Evolutionary conservation across 495 filamentous ascomycete species (phyloP), one percentile per base, ranked within the genome.

Genomic region (Daldinia concentrica): DNA sequence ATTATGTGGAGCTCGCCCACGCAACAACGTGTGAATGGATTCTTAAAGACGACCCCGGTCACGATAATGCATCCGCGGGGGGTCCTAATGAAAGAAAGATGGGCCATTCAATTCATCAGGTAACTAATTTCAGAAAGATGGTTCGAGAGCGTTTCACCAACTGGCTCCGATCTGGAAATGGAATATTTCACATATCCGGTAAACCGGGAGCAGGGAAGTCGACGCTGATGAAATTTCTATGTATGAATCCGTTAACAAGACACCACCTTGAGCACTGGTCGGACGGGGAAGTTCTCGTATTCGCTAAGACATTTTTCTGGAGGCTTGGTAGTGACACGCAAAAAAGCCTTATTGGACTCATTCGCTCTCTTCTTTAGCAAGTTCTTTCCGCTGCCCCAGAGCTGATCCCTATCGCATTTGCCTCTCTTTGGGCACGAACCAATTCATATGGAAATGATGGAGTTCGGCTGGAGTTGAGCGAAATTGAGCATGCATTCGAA

Each of bases 251-350:
- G 8, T 22, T 19, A 48, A 48, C 43, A 22, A 48, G 8, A 48
- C 19, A 8, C 19, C 17, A 48, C 19, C 43, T 48, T 19, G 19
- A 48, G 43, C 3, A 22, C 8, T 48, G 17, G 19, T 22, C 43
- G 4, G 9, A 48, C 43, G 17, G 17, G 17, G 24, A 48, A 22
- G 17, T 22, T 48, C 43, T 48, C 17, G 43, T 48, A 48, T 48
- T 48, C 19, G 43, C 43, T 8, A 14, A 64, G 30, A 82, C 83
- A 58, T 88, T 84, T 69, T 86, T 86, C 64, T 87, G 82, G 80
- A 77, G 72, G 45, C 61, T 78, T 15, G 82, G 82, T 4, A 76
- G 68, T 1, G 17, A 34, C 8, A 27, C 78, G 5, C 80, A 85
- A 64, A 82, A 77, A 58, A 82, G 79, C 11, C 69, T 82, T 15